Percentiles rank a stretch among this genome's conserved stretches.
Conservation (phyloP, 371 early-diverging fungal species). For the Chytridium lagenaria region DNA sequence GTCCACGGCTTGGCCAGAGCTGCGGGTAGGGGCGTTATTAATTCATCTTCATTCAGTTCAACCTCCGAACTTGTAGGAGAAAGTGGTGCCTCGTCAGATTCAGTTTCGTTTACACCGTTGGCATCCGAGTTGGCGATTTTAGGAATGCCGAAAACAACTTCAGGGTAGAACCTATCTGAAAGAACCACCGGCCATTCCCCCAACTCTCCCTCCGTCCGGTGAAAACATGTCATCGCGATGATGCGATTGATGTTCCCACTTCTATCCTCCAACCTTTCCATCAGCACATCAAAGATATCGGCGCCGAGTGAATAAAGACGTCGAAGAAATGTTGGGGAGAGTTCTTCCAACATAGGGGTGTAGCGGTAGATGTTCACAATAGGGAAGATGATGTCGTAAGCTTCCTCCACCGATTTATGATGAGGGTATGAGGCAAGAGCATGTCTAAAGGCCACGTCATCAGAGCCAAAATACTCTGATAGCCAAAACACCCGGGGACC, state of each 20-base stretch:
- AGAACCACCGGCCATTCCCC: slow-evolving; percentile 9
- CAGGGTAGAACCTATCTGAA: not conserved
- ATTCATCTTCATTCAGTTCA: no score
- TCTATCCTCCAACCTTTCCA: not conserved
- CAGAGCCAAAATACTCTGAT: not conserved
- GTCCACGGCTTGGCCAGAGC: not conserved
- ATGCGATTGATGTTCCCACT: not conserved
- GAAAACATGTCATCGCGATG: not conserved
- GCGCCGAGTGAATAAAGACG: not conserved
- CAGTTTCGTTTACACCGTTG: no score
- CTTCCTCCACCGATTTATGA: not conserved
- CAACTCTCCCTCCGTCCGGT: not conserved
- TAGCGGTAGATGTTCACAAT: not conserved
- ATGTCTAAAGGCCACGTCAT: not conserved
- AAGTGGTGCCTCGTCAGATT: no score
- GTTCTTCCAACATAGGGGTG: not conserved
- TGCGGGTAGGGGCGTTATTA: no score
- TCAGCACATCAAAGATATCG: not conserved
- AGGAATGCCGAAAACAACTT: not conserved
- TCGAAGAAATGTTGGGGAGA: not conserved
- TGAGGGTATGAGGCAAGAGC: not conserved
- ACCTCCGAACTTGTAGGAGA: no score
- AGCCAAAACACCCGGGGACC: not conserved
- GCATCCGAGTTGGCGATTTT: not conserved
- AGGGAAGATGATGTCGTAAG: not conserved